A percentile compares a stretch with the other conserved stretches of the same genome.
Evolutionary conservation across 331 rosid species (phyloP).

Genomic region (Pyrus hybrid): DNA sequence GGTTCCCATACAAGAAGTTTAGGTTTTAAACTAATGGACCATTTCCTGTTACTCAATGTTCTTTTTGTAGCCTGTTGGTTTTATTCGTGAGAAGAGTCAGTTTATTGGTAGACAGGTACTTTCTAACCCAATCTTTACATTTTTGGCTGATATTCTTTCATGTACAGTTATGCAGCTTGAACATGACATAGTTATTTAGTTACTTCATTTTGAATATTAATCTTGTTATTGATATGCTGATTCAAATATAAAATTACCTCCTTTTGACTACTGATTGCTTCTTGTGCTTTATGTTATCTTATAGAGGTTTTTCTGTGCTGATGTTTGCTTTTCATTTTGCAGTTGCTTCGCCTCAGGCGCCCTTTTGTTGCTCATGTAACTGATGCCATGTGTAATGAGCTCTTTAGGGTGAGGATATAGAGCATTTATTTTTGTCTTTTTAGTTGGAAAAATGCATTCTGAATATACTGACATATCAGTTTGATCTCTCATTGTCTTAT

Average conservation of each 20-base stretch:
- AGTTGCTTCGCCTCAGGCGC: slow-evolving; percentile 81
- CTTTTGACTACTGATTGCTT: not conserved
- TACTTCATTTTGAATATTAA: not conserved
- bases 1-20: not conserved
- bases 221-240: not conserved
- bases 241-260: not conserved
- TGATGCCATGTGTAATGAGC: slow-evolving; percentile 72
- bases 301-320: not conserved
- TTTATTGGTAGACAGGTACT: slow-evolving; percentile 78
- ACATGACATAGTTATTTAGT: not conserved
- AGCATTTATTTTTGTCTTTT: not conserved
- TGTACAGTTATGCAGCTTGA: not conserved
- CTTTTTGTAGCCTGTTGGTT: slow-evolving; percentile 73
- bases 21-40: not conserved
- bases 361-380: slow-evolving; percentile 87
- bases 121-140: not conserved
- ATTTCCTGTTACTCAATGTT: slow-evolving; percentile 14
- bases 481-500: slow-evolving; percentile 14
- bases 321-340: slow-evolving; percentile 21
- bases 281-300: not conserved
- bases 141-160: not conserved
- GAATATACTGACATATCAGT: slow-evolving; percentile 6
- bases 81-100: slow-evolving; percentile 79
- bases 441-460: not conserved
- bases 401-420: slow-evolving; percentile 66